Base-by-base conservation (phyloP, 192 early-diverging fungal species). In the Chytriomyces sp. region DNA sequence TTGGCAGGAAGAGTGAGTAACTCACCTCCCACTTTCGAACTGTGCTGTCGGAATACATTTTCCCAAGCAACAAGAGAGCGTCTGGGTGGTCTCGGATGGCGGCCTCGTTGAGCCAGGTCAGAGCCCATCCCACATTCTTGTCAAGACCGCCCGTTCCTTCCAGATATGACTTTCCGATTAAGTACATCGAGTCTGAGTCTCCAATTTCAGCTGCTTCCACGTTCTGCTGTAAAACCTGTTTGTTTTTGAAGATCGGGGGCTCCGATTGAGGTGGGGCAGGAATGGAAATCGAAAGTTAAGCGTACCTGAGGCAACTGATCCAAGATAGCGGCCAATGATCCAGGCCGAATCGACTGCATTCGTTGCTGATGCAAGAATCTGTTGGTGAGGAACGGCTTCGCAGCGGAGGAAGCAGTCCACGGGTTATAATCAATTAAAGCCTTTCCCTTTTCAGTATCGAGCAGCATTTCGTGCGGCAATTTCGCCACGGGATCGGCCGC, bases 11-110 rank as follows among this genome's bases (percentile, higher is more conserved):
- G 28, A 58, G 28, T 25, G 4, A 58, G 31, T 3, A 58, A 4
- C 60, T n/a, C 22, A 69, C 68, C 68, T 70, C 68, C 68, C 68
- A 70, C 39, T 70, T 70, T 22, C 22, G 32, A 8, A 70, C 68
- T 26, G 7, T 17, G 36, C 54, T 37, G 10, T 70, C 68, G 5
- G 14, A 12, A 44, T 70, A 59, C 3, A 59, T 31, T 44, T 70
- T 57, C 6, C 68, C 68, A 19, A 70, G 32, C 8, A 59, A 30
- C 12, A 70, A 39, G 56, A 70, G 57, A 17, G 68, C 68, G 7
- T 70, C 56, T 12, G 55, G 22, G 10, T 56, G 17, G 30, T 70
- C 39, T 8, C 53, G 31, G 12, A 22, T 26, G 2, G 68, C 68
- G 28, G 68, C 54, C 26, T 55, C 14, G 6, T 25, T n/a, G 5